Conservation (phyloP, 2,329 filamentous ascomycete genomes). For the Aspergillus sp. region DNA sequence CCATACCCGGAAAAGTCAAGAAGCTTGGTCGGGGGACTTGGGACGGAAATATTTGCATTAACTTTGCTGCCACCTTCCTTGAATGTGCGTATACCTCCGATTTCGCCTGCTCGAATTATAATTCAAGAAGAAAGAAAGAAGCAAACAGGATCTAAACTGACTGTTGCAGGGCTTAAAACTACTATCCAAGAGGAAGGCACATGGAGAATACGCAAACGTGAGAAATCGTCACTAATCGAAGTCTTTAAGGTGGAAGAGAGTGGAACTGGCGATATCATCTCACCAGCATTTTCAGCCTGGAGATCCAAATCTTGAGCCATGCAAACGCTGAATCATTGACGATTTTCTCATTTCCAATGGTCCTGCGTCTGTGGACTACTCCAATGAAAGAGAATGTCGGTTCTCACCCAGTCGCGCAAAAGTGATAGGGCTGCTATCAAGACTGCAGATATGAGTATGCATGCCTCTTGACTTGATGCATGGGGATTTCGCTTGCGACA, state of each 20-base stretch:
- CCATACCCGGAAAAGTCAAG: conserved; percentile 75
- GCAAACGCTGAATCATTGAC: background rate
- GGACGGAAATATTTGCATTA: conserved; percentile 93
- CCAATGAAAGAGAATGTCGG: background rate
- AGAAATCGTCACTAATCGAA: conserved; percentile 67
- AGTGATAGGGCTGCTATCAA: background rate
- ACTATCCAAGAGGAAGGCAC: conserved; percentile 69
- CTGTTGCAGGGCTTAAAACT: conserved; percentile 58
- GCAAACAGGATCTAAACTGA: background rate
- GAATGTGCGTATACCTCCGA: conserved; percentile 60
- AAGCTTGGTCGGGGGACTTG: conserved; percentile 67
- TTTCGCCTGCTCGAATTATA: background rate
- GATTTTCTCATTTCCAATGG: background rate
- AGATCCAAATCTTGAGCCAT: conserved; percentile 32
- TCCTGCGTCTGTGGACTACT: background rate
- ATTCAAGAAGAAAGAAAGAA: too few relatives aligned
- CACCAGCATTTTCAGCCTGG: conserved; percentile 77
- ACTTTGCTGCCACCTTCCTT: conserved; percentile 77
- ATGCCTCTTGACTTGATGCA: background rate
- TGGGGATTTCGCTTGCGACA: background rate
- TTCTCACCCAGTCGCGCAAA: background rate
- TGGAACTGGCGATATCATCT: conserved; percentile 75
- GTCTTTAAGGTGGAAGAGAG: conserved; percentile 72
- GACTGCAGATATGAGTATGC: background rate
- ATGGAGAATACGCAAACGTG: conserved; percentile 73